Evolutionary conservation across 768 basidiomycete species (phyloP), one percentile per base, ranked within the genome.

Genomic region (Lactarius pseudohatsudake): DNA sequence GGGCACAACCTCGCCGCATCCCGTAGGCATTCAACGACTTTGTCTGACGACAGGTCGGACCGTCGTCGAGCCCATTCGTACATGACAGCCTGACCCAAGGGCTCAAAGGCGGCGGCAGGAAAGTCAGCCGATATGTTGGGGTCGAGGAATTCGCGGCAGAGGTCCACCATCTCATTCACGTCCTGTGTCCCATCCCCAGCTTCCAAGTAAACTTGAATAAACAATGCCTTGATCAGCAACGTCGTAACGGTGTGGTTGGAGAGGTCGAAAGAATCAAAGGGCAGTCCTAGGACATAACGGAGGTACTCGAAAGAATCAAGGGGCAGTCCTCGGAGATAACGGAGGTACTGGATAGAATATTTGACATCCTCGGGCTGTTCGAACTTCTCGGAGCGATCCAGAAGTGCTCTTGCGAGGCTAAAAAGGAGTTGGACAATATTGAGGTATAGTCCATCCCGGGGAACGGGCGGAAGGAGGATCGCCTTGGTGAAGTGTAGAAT

Each of bases 81-180:
- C 11, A 10, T 8, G 22, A 50, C 47, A 50, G n/a, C 47, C 0
- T 1, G 0, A 22, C 8, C 4, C n/a, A 50, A 50, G 47, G 22
- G 8, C 8, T 4, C n/a, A 1, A 53, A 20, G 4, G 50, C 50
- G 6, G 3, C 18, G 9, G 9, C 18, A 7, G 13, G 18, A n/a
- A 18, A n/a, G 36, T 20, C 16, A 15, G 53, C 10, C 2, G 38
- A 40, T 3, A 7, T 28, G 10, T 40, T 10, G 10, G 26, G 30
- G n/a, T 28, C n/a, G 38, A 62, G 61, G 26, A 62, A 38, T 40
- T 30, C 18, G 16, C 38, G 38, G 61, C 61, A 62, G 38, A 55
- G 36, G 13, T 4, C 38, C 28, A 41, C 5, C 16, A 62, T 41
- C 10, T 40, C 53, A 13, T 55, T 28, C 18, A 36, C 41, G 55